phyloP scores from a whole-genome alignment of 176 grass and related monocot genomes.

The Musa schizocarpa region DNA sequence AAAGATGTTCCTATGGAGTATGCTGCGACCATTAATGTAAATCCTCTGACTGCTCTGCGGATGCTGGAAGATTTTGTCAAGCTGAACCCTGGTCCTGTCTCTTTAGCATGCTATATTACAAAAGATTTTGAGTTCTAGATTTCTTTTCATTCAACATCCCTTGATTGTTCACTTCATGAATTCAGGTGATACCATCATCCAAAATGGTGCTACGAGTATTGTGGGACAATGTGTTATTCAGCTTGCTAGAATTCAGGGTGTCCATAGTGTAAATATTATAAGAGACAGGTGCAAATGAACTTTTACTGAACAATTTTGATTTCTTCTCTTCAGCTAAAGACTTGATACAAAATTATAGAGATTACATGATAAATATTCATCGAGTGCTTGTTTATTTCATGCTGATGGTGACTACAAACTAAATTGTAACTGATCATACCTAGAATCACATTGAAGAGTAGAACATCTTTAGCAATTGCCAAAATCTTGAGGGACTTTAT shows the following conservation, averaged over 20 bases:
- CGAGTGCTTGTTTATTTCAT: background rate
- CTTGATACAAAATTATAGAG: no score
- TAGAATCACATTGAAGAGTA: no score
- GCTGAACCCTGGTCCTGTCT: conserved; percentile 46
- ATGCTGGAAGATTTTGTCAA: conserved; percentile 76
- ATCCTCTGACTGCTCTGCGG: conserved; percentile 58
- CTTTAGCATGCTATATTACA: background rate
- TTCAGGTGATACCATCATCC: conserved; percentile 71
- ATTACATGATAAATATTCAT: background rate
- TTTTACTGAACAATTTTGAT: background rate
- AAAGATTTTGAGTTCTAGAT: background rate
- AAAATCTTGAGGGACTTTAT: no score
- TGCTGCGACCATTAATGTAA: conserved; percentile 68
- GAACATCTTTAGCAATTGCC: no score
- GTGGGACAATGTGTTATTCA: conserved; percentile 88
- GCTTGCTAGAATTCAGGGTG: conserved; percentile 47
- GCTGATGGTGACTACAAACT: background rate
- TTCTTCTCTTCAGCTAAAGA: no score
- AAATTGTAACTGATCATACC: no score
- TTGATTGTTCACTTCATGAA: conserved; percentile 11
- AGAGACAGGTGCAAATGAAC: conserved; percentile 53
- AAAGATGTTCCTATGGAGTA: conserved; percentile 68
- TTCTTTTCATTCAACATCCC: background rate
- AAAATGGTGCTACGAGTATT: conserved; percentile 83
- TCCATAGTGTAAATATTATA: conserved; percentile 77